Conservation (phyloP, 352 stramenopile species). For the Achlya hypogyna region DNA sequence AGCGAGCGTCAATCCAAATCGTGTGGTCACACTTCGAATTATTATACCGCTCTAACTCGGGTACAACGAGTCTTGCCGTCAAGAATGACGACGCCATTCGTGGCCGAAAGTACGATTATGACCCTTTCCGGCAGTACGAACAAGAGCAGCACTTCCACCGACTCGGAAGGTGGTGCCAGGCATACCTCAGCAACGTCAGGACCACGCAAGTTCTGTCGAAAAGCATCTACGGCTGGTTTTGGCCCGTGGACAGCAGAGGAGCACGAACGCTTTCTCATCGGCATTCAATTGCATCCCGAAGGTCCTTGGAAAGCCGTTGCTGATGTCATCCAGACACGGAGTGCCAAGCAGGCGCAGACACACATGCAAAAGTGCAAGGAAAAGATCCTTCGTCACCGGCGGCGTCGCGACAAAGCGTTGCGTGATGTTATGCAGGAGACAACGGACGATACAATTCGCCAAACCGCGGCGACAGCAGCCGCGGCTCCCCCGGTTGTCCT, state of each 20-base stretch:
- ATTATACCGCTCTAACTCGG: no score
- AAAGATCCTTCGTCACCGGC: slow-evolving; percentile 21
- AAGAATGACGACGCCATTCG: no score
- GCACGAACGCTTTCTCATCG: slow-evolving; percentile 47
- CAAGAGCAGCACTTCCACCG: background rate
- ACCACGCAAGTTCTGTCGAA: background rate
- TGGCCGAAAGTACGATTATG: no score
- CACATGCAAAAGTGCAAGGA: slow-evolving; percentile 58
- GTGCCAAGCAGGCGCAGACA: slow-evolving; percentile 46
- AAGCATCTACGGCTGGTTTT: background rate
- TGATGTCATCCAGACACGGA: slow-evolving; percentile 36
- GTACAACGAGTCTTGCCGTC: no score
- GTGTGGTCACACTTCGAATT: no score
- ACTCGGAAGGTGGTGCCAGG: background rate
- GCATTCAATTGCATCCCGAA: slow-evolving; percentile 40
- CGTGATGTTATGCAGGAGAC: background rate
- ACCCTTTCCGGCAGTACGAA: no score
- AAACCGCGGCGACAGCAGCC: background rate
- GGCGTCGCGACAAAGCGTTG: background rate
- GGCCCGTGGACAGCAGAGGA: slow-evolving; percentile 44
- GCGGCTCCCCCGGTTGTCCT: background rate
- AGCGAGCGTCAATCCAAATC: no score
- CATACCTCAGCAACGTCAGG: no score
- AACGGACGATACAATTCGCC: background rate
- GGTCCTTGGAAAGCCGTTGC: slow-evolving; percentile 45